Conservation (phyloP, 768 basidiomycete genomes). For the Leucosporidium scottii region DNA sequence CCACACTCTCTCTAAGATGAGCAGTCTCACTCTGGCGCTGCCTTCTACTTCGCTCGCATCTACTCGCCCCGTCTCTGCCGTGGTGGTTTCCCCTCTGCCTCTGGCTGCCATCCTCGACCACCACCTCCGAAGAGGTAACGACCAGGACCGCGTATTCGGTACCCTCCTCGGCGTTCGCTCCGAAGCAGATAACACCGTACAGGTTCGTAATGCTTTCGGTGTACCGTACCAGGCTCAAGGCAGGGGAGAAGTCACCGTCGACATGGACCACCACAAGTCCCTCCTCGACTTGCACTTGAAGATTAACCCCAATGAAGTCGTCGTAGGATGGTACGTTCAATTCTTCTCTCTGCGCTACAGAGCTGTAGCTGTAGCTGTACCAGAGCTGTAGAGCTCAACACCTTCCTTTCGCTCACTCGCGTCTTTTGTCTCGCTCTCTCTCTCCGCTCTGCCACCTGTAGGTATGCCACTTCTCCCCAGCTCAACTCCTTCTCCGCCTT, state of each 20-base stretch:
- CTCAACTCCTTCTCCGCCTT: constrained; percentile 92
- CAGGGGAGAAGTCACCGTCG: constrained; percentile 86
- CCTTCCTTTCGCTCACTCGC: too few species aligned
- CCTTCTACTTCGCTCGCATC: constrained; percentile 16
- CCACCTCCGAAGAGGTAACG: constrained; percentile 76
- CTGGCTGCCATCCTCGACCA: constrained; percentile 94
- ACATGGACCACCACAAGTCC: constrained; percentile 89
- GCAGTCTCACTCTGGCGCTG: constrained; percentile 10
- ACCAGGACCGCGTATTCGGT: constrained; percentile 84
- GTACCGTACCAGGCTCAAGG: constrained; percentile 63
- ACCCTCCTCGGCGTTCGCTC: constrained; percentile 81
- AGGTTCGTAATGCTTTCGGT: constrained; percentile 78
- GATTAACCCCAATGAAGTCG: constrained; percentile 75
- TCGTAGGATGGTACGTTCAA: constrained; percentile 83
- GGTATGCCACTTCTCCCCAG: constrained; percentile 87
- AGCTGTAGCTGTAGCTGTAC: too few species aligned
- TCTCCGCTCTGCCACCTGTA: constrained; percentile 39
- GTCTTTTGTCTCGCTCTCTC: background rate
- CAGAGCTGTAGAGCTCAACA: background rate
- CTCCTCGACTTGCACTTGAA: constrained; percentile 87
- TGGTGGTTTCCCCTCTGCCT: constrained; percentile 84
- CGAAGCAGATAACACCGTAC: constrained; percentile 54
- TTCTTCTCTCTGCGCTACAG: background rate
- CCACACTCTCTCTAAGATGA: background rate
- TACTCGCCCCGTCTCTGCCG: constrained; percentile 32